These are phyloP conservation scores for Blastocystis sp. DNA, from an alignment of 352 stramenopile species.

Conservation along the genomic window DNA sequence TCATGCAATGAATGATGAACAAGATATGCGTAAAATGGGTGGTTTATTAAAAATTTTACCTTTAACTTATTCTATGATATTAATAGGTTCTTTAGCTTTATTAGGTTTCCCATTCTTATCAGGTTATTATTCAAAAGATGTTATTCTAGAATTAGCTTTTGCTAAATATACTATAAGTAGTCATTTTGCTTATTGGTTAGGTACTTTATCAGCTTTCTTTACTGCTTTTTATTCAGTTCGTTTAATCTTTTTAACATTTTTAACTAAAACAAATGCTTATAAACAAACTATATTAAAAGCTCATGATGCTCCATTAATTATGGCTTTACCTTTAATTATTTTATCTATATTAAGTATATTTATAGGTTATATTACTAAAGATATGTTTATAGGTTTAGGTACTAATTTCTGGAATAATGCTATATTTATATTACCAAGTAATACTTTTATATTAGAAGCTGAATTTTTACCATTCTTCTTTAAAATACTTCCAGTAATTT, in stretches of 20 bases:
- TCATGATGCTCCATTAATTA: constrained; percentile 46
- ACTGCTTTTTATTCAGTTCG: constrained; percentile 50
- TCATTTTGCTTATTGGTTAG: constrained; percentile 49
- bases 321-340: constrained; percentile 46
- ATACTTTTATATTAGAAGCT: constrained; percentile 37
- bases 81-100: constrained; percentile 47
- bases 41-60: constrained; percentile 44
- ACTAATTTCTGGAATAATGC: constrained; percentile 47
- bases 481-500: constrained; percentile 46
- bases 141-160: constrained; percentile 50
- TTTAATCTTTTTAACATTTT: constrained; percentile 48
- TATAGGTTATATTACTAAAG: constrained; percentile 49
- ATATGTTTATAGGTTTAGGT: constrained; percentile 49
- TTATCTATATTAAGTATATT: constrained; percentile 48
- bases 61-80: constrained; percentile 48
- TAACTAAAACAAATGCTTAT: constrained; percentile 43
- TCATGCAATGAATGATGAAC: constrained; percentile 47
- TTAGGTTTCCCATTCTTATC: constrained; percentile 49
- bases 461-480: constrained; percentile 46
- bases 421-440: constrained; percentile 40
- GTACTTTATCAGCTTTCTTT: constrained; percentile 45
- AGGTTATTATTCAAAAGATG: constrained; percentile 52
- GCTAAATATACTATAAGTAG: constrained; percentile 42
- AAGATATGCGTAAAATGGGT: constrained; percentile 51
- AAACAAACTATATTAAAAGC: constrained; percentile 42